phyloP scores from a whole-genome alignment of 2,329 filamentous ascomycete species.

The Hypoxylon sp. region DNA sequence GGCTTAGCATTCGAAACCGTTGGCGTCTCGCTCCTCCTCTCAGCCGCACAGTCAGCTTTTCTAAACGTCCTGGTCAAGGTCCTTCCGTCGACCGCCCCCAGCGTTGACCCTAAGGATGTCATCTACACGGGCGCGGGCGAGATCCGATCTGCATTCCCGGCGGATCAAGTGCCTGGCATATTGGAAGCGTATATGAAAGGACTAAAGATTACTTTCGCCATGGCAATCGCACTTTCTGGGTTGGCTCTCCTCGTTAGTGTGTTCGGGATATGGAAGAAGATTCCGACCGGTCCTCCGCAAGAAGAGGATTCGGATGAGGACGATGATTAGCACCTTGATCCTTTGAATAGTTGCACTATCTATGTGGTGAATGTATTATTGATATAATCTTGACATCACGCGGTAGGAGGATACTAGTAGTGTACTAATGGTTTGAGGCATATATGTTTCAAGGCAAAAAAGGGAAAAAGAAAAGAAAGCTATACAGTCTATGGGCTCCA shows the following conservation, averaged over 20 bases:
- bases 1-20: constrained; percentile 2
- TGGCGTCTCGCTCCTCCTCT: constrained; percentile 43
- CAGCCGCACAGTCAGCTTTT: constrained; percentile 56
- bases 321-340: too few species aligned
- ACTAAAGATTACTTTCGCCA: not conserved
- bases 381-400: too few species aligned
- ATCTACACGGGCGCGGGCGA: constrained; percentile 62
- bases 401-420: too few species aligned
- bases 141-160: constrained; percentile 63
- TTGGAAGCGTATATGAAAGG: constrained; percentile 70
- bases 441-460: too few species aligned
- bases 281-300: too few species aligned
- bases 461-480: too few species aligned
- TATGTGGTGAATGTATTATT: too few species aligned
- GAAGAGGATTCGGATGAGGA: too few species aligned
- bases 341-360: too few species aligned
- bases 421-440: too few species aligned
- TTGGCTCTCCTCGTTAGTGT: not conserved
- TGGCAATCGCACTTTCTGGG: not conserved
- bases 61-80: constrained; percentile 50
- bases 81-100: constrained; percentile 48
- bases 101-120: constrained; percentile 51
- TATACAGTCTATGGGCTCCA: too few species aligned
- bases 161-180: constrained; percentile 63
- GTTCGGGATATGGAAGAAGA: too few species aligned